Evolutionary conservation across 768 basidiomycete genomes (phyloP), one percentile per base, ranked within the genome.

Genomic region (Hygrophorus russula): DNA sequence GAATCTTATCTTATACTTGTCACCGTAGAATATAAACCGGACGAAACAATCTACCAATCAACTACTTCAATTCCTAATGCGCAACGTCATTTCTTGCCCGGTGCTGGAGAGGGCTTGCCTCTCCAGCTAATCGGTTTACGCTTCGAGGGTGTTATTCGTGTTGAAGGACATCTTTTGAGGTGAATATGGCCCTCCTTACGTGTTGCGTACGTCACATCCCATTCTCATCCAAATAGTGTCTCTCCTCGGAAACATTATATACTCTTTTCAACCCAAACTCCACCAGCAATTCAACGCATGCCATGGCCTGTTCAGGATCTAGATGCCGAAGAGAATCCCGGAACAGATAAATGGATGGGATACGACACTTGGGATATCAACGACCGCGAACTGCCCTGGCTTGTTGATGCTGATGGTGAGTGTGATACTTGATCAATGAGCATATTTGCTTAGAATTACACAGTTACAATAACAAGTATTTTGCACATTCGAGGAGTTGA

Each of bases 111-210:
- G 62, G 83, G 74, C 4, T 58, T 79, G 2, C 74, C 77, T 0
- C 63, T 90, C 28, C 81, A 82, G 42, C 70, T 77, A n/a, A 60
- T 87, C 30, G 68, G 66, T 38, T 66, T 90, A 41, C 72, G 76
- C 30, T 77, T 92, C 42, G 87, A 90, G 56, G 88, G 89, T 1
- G 85, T 91, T 24, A 72, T 91, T 45, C 75, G 76, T 9, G 73
- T 86, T 8, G 84, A 91, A 45, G 87, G 88, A 2, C 68, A 68
- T 17, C 65, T 91, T 18, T 61, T 84, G 36, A 82, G 82, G 87
- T 85, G 46, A 34, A 63, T 41, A 14, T 12, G 15, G 29, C 8
- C 9, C 33, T 20, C 27, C 14, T 34, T 34, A 19, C 8, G 14
- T 18, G 29, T 44, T 13, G 33, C 31, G 39, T 48, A 33, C 33